Evolutionary conservation across 768 basidiomycete species (phyloP).

Genomic region (Fistulinella prunicolor): DNA sequence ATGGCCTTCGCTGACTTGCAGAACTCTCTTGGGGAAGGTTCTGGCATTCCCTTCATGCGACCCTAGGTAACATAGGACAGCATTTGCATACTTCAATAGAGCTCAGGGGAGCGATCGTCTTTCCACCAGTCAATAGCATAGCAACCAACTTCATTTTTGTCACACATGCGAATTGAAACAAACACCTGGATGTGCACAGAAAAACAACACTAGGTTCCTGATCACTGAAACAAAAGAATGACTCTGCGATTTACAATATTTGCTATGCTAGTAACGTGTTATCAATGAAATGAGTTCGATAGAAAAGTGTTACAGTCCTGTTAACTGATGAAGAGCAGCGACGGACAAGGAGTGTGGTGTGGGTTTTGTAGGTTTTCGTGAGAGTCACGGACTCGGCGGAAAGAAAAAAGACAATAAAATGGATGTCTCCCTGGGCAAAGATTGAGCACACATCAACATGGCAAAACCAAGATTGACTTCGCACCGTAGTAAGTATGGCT

Average conservation of each 20-base stretch:
- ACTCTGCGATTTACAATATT: constrained; percentile 25
- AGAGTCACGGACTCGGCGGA: constrained; percentile 28
- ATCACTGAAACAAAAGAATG: constrained; percentile 27
- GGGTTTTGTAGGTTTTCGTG: constrained; percentile 18
- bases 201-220: constrained; percentile 14
- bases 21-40: constrained; percentile 37
- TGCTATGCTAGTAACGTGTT: constrained; percentile 25
- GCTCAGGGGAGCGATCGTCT: not conserved
- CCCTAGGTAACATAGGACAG: constrained; percentile 2
- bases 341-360: constrained; percentile 21
- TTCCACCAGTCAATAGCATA: not conserved
- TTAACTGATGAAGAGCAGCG: constrained; percentile 14
- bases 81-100: constrained; percentile 1
- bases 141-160: constrained; percentile 12
- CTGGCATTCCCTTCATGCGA: constrained; percentile 25
- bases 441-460: constrained; percentile 23
- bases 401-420: not conserved
- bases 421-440: constrained; percentile 11
- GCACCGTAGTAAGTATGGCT: constrained; percentile 45
- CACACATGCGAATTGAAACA: constrained; percentile 13
- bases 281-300: constrained; percentile 14
- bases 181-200: constrained; percentile 23
- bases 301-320: constrained; percentile 30
- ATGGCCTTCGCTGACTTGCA: constrained; percentile 77
- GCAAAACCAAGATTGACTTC: constrained; percentile 29